Evolutionary conservation across 306 rosid species (phyloP).

Genomic region (Cucumis hystrix): DNA sequence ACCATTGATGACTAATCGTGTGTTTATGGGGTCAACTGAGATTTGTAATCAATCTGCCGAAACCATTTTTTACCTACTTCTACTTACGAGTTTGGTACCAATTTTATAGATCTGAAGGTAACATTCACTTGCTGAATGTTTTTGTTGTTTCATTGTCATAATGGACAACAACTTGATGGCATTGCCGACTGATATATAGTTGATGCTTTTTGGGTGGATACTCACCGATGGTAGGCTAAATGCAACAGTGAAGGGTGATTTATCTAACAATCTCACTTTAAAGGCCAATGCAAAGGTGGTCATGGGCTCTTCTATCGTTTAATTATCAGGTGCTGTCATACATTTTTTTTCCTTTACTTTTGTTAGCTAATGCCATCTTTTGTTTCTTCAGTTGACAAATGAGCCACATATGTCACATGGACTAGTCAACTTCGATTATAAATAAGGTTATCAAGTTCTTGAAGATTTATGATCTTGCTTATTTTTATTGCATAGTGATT

Average conservation of each 20-base stretch:
- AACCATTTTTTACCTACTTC: slow-evolving; percentile 75
- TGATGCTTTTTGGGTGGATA: slow-evolving; percentile 85
- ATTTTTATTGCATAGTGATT: background rate
- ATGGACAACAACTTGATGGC: background rate
- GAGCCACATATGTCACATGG: slow-evolving; percentile 99
- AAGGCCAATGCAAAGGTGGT: slow-evolving; percentile 93
- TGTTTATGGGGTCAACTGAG: slow-evolving; percentile 83
- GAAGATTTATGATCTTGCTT: background rate
- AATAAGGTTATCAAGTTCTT: slow-evolving; percentile 47
- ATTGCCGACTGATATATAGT: slow-evolving; percentile 20
- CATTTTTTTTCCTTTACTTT: background rate
- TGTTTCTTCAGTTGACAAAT: slow-evolving; percentile 54
- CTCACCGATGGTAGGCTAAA: slow-evolving; percentile 86
- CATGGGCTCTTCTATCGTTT: background rate
- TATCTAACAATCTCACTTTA: slow-evolving; percentile 56
- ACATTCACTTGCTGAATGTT: background rate
- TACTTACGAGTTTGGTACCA: slow-evolving; percentile 90
- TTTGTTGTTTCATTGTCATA: background rate
- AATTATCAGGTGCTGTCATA: background rate
- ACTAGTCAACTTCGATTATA: slow-evolving; percentile 75
- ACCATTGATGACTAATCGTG: slow-evolving; percentile 19
- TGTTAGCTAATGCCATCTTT: background rate
- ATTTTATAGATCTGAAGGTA: slow-evolving; percentile 86
- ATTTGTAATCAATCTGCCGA: slow-evolving; percentile 81
- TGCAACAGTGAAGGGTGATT: slow-evolving; percentile 74